Evolutionary conservation across 208 protist species (phyloP), one percentile per base, ranked within the genome.

Genomic region (Acanthamoeba quina): DNA sequence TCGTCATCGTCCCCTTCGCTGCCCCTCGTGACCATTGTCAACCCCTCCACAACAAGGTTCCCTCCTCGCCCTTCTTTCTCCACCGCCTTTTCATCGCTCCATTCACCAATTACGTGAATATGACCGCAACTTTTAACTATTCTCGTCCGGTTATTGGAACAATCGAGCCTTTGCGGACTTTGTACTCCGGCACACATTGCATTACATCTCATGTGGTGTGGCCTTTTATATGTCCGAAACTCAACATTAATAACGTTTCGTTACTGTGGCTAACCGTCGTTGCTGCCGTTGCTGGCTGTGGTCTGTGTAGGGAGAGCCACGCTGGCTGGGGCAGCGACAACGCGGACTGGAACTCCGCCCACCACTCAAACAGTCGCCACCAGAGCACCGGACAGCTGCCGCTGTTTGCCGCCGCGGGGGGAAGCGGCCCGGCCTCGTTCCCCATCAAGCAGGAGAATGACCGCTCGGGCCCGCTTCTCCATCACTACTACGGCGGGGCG

Each of bases 401-500:
- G 10, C 31, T 78, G 37, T 64, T 64, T 24, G 5, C 58, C 21
- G 58, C 21, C 58, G 70, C 4, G 41, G 41, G 64, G 5, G 64
- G 29, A 11, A 70, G 64, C 64, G 64, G 64, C 7, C 29, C 64
- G 64, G 64, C 64, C 26, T 7, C 64, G 64, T 70, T 70, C 13
- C 37, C 31, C 17, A 78, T 78, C 70, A 78, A 78, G 13, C 70
- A 78, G 41, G 70, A 78, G 70, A 74, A 41, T 5, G 66, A 64
- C 15, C 64, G 64, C 5, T 37, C 70, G 37, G 52, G 70, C 41
- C 70, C 70, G 37, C 70, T 52, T 7, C 37, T 52, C 37, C 41
- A 76, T 2, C 68, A 78, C 41, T 78, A 78, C 29, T 78, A 78
- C 29, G 70, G 70, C 70, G 31, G 31, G 5, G 31, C 34, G 7